Conservation (phyloP, 345 rosid genomes). For the Salix caprea region DNA sequence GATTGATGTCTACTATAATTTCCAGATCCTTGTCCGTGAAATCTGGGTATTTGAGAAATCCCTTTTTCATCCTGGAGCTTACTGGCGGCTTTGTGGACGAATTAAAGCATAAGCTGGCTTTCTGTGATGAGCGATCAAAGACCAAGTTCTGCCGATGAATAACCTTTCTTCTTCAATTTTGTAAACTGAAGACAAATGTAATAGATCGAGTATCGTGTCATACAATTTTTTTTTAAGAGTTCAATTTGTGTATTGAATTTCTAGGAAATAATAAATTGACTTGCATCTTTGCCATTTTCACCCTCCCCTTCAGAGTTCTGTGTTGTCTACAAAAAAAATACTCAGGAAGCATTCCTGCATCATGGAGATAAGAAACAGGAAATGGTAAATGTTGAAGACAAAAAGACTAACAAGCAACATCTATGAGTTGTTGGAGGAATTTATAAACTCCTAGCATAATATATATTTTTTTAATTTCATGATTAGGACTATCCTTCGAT, state of each 20-base stretch:
- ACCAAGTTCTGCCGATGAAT: not conserved
- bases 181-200: not conserved
- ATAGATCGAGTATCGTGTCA: not conserved
- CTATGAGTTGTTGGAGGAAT: too few species aligned
- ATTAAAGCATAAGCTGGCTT: constrained; percentile 35
- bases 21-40: constrained; percentile 78
- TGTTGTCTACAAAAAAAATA: too few species aligned
- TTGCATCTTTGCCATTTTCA: not conserved
- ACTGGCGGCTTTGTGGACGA: constrained; percentile 91
- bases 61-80: constrained; percentile 73
- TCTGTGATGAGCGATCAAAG: not conserved
- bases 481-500: too few species aligned
- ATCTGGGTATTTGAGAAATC: constrained; percentile 98
- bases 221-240: not conserved
- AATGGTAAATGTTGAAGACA: too few species aligned
- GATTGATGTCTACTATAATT: constrained; percentile 10
- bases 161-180: constrained; percentile 17
- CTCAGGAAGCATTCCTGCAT: too few species aligned
- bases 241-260: not conserved
- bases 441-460: too few species aligned
- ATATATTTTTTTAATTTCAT: too few species aligned
- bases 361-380: too few species aligned
- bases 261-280: not conserved
- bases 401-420: too few species aligned
- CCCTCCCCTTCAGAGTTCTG: too few species aligned